Base-by-base conservation (phyloP, 2,329 filamentous ascomycete species). In the Xylariaceae sp. region DNA sequence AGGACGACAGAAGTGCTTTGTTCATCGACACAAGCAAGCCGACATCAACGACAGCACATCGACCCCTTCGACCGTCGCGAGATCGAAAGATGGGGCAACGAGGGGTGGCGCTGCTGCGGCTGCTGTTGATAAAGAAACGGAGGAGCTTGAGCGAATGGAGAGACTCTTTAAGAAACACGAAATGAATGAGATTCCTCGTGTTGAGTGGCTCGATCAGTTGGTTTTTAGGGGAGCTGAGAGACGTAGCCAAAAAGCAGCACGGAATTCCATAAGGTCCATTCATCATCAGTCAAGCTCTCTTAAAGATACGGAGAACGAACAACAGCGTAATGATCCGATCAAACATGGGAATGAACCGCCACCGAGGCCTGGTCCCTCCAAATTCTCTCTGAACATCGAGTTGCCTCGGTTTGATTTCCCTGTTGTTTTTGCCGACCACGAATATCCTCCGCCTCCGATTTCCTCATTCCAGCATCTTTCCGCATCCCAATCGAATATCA, bases 121-220 rank as follows among this genome's bases (percentile, higher is more conserved):
- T 1, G 72, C 77, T 0, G 76, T 84, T n/a, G 85, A 89, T 59
- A 88, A 88, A 66, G 86, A 95, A 61, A 77, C 77, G n/a, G 86
- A 90, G 56, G 94, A 99, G 74, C 82, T 97, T 62, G 92, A 97
- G 68, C 82, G 94, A 15, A 82, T 99, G 66, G 92, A 97, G 70
- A 88, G 86, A 56, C 75, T 97, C 18, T 89, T 99, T 72, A 99
- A 99, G 76, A 96, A 96, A 75, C 94, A 97, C 71, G 95, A 99
- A 72, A 95, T 97, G 88, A 92, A 92, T 15, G 94, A 99, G 72
- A 93, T 99, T 30, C 87, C 90, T 0, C 85, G 92, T 13, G 89
- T 96, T 52, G 90, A 95, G 68, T 99, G 94, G 95, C 82, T 99
- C 49, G 94, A 99, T 73, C 90, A 94, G 69, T 82, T 97, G 67